Percentiles rank a stretch among this genome's conserved stretches.
These are phyloP conservation scores for Pyricularia sp. DNA, from an alignment of 2,329 filamentous ascomycete species.

Conservation along the genomic window DNA sequence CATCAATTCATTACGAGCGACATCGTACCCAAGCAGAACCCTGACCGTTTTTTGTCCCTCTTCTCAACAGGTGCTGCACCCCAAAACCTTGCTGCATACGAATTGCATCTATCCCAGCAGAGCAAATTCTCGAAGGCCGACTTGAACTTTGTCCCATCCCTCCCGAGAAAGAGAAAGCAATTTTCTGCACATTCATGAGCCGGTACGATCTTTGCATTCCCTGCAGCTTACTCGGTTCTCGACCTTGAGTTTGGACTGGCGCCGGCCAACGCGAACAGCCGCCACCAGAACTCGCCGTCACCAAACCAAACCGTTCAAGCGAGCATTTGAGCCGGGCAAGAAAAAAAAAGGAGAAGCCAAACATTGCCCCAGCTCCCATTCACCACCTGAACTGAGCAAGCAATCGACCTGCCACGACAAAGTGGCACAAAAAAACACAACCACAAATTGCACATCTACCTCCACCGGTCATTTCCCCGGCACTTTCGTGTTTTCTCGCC, in stretches of 20 bases:
- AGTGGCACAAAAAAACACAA: neutral
- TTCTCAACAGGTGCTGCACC: neutral
- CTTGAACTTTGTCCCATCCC: neutral
- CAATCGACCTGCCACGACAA: neutral
- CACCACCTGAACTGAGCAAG: neutral
- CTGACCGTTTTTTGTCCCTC: neutral
- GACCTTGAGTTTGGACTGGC: constrained; percentile 1
- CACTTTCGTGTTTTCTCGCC: neutral
- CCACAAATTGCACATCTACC: neutral
- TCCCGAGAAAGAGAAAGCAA: neutral
- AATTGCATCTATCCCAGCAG: neutral
- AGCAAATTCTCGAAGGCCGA: neutral
- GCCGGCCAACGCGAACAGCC: constrained; percentile 1
- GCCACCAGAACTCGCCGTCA: neutral
- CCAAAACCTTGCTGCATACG: neutral
- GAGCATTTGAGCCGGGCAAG: neutral
- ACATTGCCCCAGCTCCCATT: neutral
- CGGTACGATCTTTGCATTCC: neutral
- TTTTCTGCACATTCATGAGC: neutral
- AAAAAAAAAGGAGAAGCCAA: neutral
- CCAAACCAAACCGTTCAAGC: neutral
- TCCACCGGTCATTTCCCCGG: neutral
- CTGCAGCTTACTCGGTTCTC: neutral
- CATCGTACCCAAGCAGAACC: neutral
- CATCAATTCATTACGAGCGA: neutral